Conservation (phyloP, 2,329 filamentous ascomycete species). For the Magnaporthales sp. region DNA sequence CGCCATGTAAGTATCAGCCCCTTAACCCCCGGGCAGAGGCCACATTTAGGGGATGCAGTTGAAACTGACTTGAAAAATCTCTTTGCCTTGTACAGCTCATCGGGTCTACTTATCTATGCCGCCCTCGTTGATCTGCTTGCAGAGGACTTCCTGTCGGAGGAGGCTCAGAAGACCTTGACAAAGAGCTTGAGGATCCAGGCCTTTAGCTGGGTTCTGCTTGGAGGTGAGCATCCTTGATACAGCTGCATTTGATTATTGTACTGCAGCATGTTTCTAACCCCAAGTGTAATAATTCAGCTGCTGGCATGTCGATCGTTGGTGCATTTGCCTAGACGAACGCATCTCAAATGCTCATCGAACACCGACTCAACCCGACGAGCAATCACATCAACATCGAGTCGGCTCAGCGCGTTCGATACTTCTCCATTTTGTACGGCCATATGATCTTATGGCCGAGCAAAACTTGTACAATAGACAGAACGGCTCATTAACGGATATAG, state of each 20-base stretch:
- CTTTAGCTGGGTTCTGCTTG: conserved; percentile 40
- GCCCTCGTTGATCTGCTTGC: conserved; percentile 55
- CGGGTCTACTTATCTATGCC: conserved; percentile 52
- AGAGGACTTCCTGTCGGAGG: conserved; percentile 56
- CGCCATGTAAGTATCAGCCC: conserved; percentile 43
- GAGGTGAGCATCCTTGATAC: conserved; percentile 29
- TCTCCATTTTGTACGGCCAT: not conserved
- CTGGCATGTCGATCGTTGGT: conserved; percentile 37
- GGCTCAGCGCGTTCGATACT: not conserved
- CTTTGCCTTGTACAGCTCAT: conserved; percentile 33
- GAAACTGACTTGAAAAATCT: not conserved
- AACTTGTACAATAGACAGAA: not conserved
- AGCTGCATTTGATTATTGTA: not conserved
- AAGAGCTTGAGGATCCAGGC: conserved; percentile 44
- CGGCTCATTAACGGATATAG: not conserved
- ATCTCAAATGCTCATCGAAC: not conserved
- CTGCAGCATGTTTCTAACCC: not conserved
- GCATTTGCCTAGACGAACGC: conserved; percentile 27
- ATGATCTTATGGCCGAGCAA: not conserved
- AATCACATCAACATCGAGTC: not conserved
- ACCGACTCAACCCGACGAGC: not conserved
- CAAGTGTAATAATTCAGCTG: conserved; percentile 20
- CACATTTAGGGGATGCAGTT: conserved; percentile 3
- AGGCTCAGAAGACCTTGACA: conserved; percentile 38
- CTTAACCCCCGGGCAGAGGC: not conserved